Conservation (phyloP, 495 filamentous ascomycete species). For the Aspergillus haitiensis region DNA sequence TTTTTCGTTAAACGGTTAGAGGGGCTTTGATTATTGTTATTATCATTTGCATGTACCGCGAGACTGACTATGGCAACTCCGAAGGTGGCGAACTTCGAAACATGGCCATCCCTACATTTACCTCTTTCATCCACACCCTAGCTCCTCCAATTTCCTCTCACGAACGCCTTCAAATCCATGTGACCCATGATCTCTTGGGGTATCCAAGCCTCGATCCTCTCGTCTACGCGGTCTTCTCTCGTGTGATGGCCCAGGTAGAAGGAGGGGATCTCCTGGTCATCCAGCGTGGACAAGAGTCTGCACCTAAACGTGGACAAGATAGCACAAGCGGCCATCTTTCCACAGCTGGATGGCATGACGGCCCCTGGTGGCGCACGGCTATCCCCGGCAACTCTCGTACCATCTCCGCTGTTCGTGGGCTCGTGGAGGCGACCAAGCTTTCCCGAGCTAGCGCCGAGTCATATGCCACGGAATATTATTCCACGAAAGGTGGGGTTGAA, state of each 20-base stretch:
- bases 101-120: constrained; percentile 91
- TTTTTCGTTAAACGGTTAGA: constrained; percentile 5
- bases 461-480: constrained; percentile 81
- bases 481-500: constrained; percentile 73
- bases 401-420: constrained; percentile 75
- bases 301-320: constrained; percentile 62
- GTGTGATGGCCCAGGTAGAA: constrained; percentile 98
- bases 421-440: constrained; percentile 86
- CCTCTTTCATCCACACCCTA: constrained; percentile 88
- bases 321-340: constrained; percentile 53
- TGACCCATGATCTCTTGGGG: constrained; percentile 89
- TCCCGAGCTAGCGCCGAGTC: constrained; percentile 82
- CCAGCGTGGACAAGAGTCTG: constrained; percentile 85
- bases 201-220: constrained; percentile 95
- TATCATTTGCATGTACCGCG: constrained; percentile 1
- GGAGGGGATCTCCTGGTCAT: constrained; percentile 96
- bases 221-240: constrained; percentile 88
- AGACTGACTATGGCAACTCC: constrained; percentile 23
- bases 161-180: constrained; percentile 96
- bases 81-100: constrained; percentile 85
- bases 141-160: constrained; percentile 97
- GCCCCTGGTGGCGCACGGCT: constrained; percentile 89
- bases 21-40: no score
- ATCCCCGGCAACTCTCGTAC: constrained; percentile 63
- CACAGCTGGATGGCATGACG: constrained; percentile 75